A percentile compares a stretch with the other conserved stretches of the same genome.
Evolutionary conservation across 306 rosid genomes (phyloP).

Genomic region (Alnus rubra): DNA sequence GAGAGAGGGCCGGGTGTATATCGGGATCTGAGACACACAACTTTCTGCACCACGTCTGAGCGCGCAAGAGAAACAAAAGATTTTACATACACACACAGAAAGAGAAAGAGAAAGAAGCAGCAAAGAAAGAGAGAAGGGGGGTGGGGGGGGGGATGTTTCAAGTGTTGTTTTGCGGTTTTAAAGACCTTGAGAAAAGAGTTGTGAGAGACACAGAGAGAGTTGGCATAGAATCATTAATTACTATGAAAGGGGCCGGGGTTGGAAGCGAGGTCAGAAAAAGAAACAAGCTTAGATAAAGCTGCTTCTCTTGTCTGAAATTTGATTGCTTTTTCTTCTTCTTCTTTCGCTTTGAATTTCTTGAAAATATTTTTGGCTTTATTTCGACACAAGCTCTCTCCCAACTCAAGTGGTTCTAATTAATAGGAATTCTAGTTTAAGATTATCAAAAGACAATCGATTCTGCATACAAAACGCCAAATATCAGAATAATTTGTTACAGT

Average conservation of each 20-base stretch:
- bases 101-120: conserved; percentile 29
- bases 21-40: conserved; percentile 78
- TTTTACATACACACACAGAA: conserved; percentile 49
- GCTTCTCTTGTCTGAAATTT: conserved; percentile 47
- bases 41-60: conserved; percentile 67
- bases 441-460: not conserved
- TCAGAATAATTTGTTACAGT: not conserved
- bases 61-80: conserved; percentile 42
- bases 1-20: conserved; percentile 17
- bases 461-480: not conserved
- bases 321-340: conserved; percentile 23
- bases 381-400: not conserved
- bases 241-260: conserved; percentile 53
- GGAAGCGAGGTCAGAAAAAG: conserved; percentile 63
- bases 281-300: conserved; percentile 54
- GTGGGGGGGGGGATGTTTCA: conserved; percentile 17
- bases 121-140: not conserved
- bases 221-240: conserved; percentile 62
- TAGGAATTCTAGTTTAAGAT: not conserved
- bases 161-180: conserved; percentile 27
- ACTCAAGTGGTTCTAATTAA: not conserved
- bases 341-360: not conserved
- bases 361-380: not conserved
- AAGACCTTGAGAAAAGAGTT: conserved; percentile 15
- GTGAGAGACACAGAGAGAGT: conserved; percentile 6